Base-by-base conservation (phyloP, 352 stramenopile species). In the Phytophthora fragariae region DNA sequence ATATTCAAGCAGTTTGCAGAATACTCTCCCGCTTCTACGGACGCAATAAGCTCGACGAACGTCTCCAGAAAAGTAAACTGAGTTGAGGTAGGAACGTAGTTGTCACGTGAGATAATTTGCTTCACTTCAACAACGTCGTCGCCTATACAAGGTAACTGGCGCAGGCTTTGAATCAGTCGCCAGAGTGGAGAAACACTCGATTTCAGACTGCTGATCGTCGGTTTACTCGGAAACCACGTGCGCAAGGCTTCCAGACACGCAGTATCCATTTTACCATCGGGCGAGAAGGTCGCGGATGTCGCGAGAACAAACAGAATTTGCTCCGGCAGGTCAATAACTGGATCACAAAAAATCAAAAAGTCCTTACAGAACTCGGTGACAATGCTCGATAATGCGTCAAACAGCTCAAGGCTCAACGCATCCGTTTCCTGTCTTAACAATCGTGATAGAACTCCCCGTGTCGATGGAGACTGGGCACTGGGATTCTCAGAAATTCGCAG, bases 331-430 rank as follows among this genome's bases (percentile, higher is more conserved):
- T 65, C 57, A 31, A 72, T 33, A 12, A 63, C 29, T 6, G 63
- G 57, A 55, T 76, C 69, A 12, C 57, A 57, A 46, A 68, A 72
- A 14, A 76, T 53, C 7, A 6, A 44, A 35, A 60, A 72, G 31
- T 68, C 60, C 46, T 72, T 76, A 53, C 62, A 76, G 57, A 76
- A 72, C 37, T 76, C 63, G 11, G n/a, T 57, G 24, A 72, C 57
- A 37, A 76, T 63, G 5, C 24, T 31, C 5, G 50, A 56, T 37
- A 72, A 57, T 14, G 19, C 63, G 31, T 56, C 15, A 27, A 72
- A 72, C 5, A 76, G 41, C 33, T 65, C 27, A 11, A 27, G 12
- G 9, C 35, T 59, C n/a, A 76, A 8, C 3, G 8, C 7, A n/a
- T 52, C 39, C 2, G 6, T 33, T 21, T 63, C 69, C 47, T 72